Evolutionary conservation across 108 stramenopile species (phyloP).

Genomic region (Skeletonema grethae): DNA sequence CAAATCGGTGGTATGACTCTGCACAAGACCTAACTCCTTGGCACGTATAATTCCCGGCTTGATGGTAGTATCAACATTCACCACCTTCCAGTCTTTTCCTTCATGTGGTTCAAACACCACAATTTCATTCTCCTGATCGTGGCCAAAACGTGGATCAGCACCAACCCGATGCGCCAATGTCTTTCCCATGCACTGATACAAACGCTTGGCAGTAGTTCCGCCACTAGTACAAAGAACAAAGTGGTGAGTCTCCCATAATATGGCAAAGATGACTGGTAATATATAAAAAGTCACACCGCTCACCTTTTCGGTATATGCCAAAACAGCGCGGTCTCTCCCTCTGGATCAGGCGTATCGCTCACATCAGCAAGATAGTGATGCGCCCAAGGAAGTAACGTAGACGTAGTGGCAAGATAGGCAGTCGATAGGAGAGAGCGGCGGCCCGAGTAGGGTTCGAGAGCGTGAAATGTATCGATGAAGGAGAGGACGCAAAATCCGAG

Average conservation of each 20-base stretch:
- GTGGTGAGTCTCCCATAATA: not conserved
- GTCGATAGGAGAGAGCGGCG: constrained; percentile 38
- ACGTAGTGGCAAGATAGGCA: constrained; percentile 31
- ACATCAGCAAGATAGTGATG: constrained; percentile 45
- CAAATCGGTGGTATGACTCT: constrained; percentile 41
- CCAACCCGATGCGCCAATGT: constrained; percentile 42
- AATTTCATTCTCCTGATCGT: constrained; percentile 28
- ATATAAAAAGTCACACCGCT: constrained; percentile 5
- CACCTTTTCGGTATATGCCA: constrained; percentile 49
- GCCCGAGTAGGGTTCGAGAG: constrained; percentile 8
- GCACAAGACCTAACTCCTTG: constrained; percentile 33
- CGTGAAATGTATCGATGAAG: not conserved
- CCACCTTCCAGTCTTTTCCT: constrained; percentile 39
- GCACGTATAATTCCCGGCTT: constrained; percentile 43
- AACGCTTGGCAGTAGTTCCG: constrained; percentile 48
- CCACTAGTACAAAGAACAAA: constrained; percentile 7
- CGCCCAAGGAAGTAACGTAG: constrained; percentile 45
- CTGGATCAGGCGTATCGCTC: constrained; percentile 22
- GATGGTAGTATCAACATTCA: constrained; percentile 52
- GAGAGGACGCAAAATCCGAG: not conserved
- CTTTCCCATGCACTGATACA: constrained; percentile 47
- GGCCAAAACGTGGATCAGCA: constrained; percentile 37
- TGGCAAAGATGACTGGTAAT: not conserved
- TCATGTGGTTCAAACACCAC: constrained; percentile 32
- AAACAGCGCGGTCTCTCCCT: constrained; percentile 40